Percentiles rank a stretch among this genome's conserved stretches.
phyloP scores from a whole-genome alignment of 331 rosid genomes.

The Telfairia occidentalis region DNA sequence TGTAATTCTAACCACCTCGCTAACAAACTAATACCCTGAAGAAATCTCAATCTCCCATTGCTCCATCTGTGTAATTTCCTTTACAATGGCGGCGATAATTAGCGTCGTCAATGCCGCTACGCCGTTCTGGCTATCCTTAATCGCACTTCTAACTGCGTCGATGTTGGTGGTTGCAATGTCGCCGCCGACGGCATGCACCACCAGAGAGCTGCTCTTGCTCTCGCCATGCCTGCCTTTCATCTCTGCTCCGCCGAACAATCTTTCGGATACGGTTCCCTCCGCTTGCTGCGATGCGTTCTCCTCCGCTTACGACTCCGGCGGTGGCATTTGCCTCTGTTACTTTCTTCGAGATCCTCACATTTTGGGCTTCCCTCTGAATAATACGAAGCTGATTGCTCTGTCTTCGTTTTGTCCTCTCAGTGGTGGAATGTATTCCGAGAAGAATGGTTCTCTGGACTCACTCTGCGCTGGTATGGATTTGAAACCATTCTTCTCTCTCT shows the following conservation, averaged over 20 bases:
- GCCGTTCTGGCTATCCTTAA: neutral
- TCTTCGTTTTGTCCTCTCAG: slow-evolving; percentile 29
- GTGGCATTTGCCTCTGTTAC: slow-evolving; percentile 49
- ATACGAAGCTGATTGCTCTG: slow-evolving; percentile 41
- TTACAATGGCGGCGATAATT: neutral
- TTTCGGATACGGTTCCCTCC: slow-evolving; percentile 27
- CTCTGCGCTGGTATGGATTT: slow-evolving; percentile 36
- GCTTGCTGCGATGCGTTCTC: slow-evolving; percentile 46
- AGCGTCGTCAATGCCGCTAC: neutral
- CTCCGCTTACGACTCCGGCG: slow-evolving; percentile 16
- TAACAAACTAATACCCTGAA: neutral
- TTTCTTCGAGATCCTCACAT: slow-evolving; percentile 39
- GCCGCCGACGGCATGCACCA: slow-evolving; percentile 18
- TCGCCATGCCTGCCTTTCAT: slow-evolving; percentile 57
- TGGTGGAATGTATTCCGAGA: neutral
- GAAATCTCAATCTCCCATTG: neutral
- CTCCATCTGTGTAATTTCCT: neutral
- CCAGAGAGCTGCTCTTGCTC: slow-evolving; percentile 35
- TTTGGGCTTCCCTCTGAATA: slow-evolving; percentile 58
- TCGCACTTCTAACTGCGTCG: neutral
- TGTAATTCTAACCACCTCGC: neutral
- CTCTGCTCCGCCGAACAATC: slow-evolving; percentile 60
- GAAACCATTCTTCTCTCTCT: neutral
- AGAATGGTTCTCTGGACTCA: slow-evolving; percentile 17
- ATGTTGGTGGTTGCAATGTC: neutral